Evolutionary conservation across 1,284 basidiomycete species (phyloP).

Genomic region (Taiwanofungus camphoratus): DNA sequence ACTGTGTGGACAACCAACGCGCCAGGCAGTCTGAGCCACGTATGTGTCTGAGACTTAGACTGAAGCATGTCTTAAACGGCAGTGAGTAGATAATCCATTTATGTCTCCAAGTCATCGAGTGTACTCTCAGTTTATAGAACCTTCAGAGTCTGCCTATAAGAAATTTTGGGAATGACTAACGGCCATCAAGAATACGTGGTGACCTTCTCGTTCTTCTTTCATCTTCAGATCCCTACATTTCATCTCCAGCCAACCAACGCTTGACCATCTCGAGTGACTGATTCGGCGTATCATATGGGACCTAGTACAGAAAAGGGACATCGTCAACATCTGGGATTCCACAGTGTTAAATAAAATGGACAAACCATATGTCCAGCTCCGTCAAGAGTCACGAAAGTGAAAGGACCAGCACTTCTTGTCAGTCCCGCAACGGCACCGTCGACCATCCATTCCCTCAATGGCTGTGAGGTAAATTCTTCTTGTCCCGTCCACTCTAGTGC

Average conservation of each 20-base stretch:
- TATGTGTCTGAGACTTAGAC: too few relatives aligned
- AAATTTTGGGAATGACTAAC: too few relatives aligned
- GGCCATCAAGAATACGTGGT: too few relatives aligned
- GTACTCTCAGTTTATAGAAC: too few relatives aligned
- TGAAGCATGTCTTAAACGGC: too few relatives aligned
- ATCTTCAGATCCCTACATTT: conserved; percentile 11
- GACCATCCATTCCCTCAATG: conserved; percentile 49
- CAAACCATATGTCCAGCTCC: conserved; percentile 65
- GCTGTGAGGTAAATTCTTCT: conserved; percentile 39
- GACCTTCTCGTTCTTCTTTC: neutral
- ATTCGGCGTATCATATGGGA: conserved; percentile 57
- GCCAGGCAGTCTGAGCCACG: too few relatives aligned
- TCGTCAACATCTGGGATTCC: neutral
- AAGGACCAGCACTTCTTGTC: conserved; percentile 48
- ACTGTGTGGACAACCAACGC: too few relatives aligned
- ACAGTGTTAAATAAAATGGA: conserved; percentile 1
- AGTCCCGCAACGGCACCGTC: conserved; percentile 48
- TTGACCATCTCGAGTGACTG: conserved; percentile 47
- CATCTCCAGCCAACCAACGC: conserved; percentile 43
- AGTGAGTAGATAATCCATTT: too few relatives aligned
- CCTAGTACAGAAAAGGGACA: conserved; percentile 28
- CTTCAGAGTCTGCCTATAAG: too few relatives aligned
- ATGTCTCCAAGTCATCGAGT: too few relatives aligned
- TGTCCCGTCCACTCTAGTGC: conserved; percentile 60
- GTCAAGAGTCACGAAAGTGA: conserved; percentile 58